These are phyloP conservation scores for Penicillium sp. DNA, from an alignment of 2,329 filamentous ascomycete species.

Conservation along the genomic window DNA sequence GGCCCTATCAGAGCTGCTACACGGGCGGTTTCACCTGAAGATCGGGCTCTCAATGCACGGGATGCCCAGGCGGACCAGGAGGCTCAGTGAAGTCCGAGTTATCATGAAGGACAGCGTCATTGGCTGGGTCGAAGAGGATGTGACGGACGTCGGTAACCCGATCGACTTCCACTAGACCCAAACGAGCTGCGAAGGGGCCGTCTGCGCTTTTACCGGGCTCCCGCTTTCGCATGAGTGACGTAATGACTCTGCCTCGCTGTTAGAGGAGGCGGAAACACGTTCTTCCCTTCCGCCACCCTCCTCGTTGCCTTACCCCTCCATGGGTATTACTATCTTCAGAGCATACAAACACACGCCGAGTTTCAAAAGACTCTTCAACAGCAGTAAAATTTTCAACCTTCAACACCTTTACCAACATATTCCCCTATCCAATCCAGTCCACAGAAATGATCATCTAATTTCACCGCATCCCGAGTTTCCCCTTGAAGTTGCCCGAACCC, in stretches of 20 bases:
- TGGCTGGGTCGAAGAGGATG: neutral
- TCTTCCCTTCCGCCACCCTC: neutral
- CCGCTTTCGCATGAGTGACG: conserved; percentile 3
- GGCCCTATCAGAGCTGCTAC: neutral
- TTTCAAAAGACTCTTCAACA: neutral
- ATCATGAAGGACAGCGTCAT: neutral
- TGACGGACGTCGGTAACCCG: conserved; percentile 2
- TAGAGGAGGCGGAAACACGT: neutral
- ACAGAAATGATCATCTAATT: neutral
- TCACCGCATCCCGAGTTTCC: conserved; percentile 3
- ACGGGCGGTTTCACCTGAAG: neutral
- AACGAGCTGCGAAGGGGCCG: neutral
- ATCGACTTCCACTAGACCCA: neutral
- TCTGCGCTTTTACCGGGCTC: neutral
- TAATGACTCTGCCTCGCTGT: conserved; percentile 1
- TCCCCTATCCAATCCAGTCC: too few relatives aligned
- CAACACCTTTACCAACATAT: neutral
- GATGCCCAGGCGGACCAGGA: neutral
- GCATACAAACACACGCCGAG: neutral
- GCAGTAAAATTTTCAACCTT: neutral
- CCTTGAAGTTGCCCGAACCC: conserved; percentile 1
- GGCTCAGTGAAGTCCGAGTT: neutral
- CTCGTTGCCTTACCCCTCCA: neutral
- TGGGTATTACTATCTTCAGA: neutral
- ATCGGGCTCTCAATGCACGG: neutral